A percentile compares a stretch with the other conserved stretches of the same genome.
These are phyloP conservation scores for Tetrapyrgos nigripes DNA, from an alignment of 1,284 basidiomycete genomes.

Conservation along the genomic window DNA sequence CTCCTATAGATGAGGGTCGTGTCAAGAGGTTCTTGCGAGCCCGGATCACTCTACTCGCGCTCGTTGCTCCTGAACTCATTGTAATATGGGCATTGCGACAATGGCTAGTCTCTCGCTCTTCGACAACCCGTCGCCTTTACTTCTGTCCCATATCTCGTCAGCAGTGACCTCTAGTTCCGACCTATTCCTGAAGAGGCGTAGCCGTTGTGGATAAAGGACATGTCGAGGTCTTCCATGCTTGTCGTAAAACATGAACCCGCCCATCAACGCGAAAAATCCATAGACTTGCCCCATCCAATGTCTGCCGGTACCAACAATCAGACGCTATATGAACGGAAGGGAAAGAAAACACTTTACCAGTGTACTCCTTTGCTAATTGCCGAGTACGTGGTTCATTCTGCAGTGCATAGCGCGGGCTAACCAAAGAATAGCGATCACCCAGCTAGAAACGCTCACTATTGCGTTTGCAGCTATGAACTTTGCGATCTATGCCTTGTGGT, in stretches of 20 bases:
- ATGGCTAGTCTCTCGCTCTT: slow-evolving; percentile 17
- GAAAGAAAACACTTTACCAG: background rate
- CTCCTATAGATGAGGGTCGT: slow-evolving; percentile 31
- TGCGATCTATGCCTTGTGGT: slow-evolving; percentile 8
- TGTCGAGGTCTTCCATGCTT: slow-evolving; percentile 2
- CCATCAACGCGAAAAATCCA: slow-evolving; percentile 32
- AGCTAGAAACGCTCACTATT: slow-evolving; percentile 7
- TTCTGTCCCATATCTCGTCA: slow-evolving; percentile 29
- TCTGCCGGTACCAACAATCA: background rate
- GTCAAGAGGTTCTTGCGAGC: slow-evolving; percentile 10
- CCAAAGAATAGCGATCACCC: background rate
- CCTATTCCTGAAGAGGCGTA: background rate
- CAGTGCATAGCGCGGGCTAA: background rate
- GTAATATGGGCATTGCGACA: slow-evolving; percentile 29
- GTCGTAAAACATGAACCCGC: slow-evolving; percentile 28
- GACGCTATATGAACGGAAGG: background rate
- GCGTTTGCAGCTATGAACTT: slow-evolving; percentile 9
- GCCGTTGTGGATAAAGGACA: background rate
- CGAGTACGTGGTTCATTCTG: slow-evolving; percentile 10
- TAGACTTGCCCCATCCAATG: slow-evolving; percentile 28
- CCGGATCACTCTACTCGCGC: slow-evolving; percentile 19
- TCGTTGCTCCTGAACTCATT: slow-evolving; percentile 29
- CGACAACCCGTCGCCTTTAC: slow-evolving; percentile 16
- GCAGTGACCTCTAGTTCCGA: slow-evolving; percentile 3
- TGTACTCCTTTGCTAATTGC: background rate